Evolutionary conservation across 768 basidiomycete species (phyloP), one percentile per base, ranked within the genome.

Genomic region (Trametes gibbosa): DNA sequence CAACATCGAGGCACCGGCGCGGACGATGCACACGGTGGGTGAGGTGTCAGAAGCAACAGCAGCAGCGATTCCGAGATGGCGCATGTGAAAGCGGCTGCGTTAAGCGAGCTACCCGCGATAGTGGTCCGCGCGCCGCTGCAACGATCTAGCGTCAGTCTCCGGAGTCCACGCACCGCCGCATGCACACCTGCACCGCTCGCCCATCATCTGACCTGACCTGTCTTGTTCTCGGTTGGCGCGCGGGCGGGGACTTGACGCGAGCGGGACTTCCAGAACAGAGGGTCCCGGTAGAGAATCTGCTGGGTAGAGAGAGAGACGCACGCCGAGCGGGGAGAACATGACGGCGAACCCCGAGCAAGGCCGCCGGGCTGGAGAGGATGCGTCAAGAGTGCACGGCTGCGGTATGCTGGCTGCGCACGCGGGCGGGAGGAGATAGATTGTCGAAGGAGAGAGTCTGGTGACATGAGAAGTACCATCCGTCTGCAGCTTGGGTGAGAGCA

Each of bases 71-170:
- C n/a, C 29, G 29, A 45, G 45, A 21, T 46, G 27, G 10, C 7
- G 39, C 29, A 32, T 32, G 29, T 10, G 29, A 32, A 32, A 4
- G 29, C 29, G 10, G 29, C 29, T 32, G 47, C 3, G 37, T 14
- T 41, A 56, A 50, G 55, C 55, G 47, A 56, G 55, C 39, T 49
- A 56, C 55, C 55, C 55, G 55, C 55, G 55, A 56, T 42, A 24
- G 47, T 42, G 19, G 12, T 10, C 5, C 13, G 37, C 17, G 37
- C 37, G 17, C 37, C 6, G 13, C 13, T 5, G 37, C 6, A 39
- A 14, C 16, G 6, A 5, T 5, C 37, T 5, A 27, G 25, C 10
- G 43, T 14, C 17, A 8, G 37, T 19, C 25, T n/a, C n/a, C n/a
- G n/a, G n/a, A n/a, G n/a, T n/a, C n/a, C n/a, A n/a, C n/a, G n/a